Base-by-base conservation (phyloP, 805 yeast species). In the Cyberlindnera mrakii region DNA sequence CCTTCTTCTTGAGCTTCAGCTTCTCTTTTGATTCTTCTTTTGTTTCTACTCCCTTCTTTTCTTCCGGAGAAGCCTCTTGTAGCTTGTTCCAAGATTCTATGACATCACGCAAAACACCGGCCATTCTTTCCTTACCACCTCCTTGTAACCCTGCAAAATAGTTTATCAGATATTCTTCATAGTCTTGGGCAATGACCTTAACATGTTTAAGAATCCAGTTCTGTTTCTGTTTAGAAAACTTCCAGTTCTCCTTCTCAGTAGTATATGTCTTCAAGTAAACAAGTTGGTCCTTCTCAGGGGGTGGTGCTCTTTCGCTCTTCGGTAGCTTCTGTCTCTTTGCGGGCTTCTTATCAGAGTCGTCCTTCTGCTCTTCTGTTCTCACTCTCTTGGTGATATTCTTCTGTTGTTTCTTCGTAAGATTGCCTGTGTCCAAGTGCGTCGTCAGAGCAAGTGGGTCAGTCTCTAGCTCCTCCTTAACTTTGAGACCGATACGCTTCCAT, bases 171-270 rank as follows among this genome's bases (percentile, higher is more conserved):
- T 76, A 73, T 1, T 57, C 62, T 40, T 74, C 78, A 55, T 82
- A 85, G 9, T 68, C 64, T 0, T 64, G 66, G 3, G 80, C 83
- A 18, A 81, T 76, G 19, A 52, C 48, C 39, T 65, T 70, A 29
- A 83, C 62, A 58, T 85, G 79, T 55, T 78, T 80, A 49, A 86
- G 64, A 35, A 86, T 71, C 95, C 95, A 86, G 57, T 85, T 85
- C 62, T 86, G 95, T 50, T 86, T 85, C 67, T 82, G 90, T 55
- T 86, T 86, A 45, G 88, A 81, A 60, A 86, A 86, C 66, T 86
- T 86, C 95, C 95, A 86, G 45, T 72, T 69, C 0, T 65, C 76
- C 46, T 62, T 66, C 48, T 82, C 86, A 11, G 72, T 70, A 4
- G 65, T 58, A 54, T 71, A 86, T 42, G 74, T 80, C 44, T 75